A percentile compares a stretch with the other conserved stretches of the same genome.
phyloP scores from a whole-genome alignment of 169 alveolate species.

The Plasmodium gallinaceum region DNA sequence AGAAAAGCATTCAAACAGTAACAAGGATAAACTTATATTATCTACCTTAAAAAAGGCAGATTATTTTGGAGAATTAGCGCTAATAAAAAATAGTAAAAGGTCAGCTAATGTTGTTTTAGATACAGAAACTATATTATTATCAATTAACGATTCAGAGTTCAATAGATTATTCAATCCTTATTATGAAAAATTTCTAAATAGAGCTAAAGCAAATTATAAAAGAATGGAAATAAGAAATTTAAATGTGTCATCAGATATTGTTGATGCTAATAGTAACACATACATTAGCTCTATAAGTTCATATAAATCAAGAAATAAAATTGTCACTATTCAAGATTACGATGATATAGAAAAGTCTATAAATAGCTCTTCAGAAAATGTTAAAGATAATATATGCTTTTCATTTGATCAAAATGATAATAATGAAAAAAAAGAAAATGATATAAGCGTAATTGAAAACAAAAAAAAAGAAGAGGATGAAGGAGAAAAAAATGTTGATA shows the following conservation, averaged over 20 bases:
- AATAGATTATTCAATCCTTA: slow-evolving; percentile 45
- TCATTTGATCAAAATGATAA: background rate
- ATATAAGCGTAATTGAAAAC: background rate
- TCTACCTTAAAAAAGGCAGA: slow-evolving; percentile 87
- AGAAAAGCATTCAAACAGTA: slow-evolving; percentile 45
- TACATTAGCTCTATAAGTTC: background rate
- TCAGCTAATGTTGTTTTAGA: slow-evolving; percentile 92
- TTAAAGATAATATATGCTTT: slow-evolving; percentile 9
- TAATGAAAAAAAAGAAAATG: background rate
- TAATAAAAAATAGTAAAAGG: slow-evolving; percentile 94
- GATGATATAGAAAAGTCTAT: slow-evolving; percentile 5
- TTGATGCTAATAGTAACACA: slow-evolving; percentile 6
- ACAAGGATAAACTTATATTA: slow-evolving; percentile 51
- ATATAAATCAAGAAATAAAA: slow-evolving; percentile 1
- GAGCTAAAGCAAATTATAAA: slow-evolving; percentile 76
- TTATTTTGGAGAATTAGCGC: slow-evolving; percentile 98
- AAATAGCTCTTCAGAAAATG: background rate
- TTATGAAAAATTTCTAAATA: slow-evolving; percentile 64
- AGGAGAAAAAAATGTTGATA: background rate
- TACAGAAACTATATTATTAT: slow-evolving; percentile 24
- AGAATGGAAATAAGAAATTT: slow-evolving; percentile 16
- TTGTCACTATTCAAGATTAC: slow-evolving; percentile 50
- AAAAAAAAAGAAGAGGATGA: background rate
- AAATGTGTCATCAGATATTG: background rate
- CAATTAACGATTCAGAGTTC: slow-evolving; percentile 56